These are phyloP conservation scores for Botrytis paeoniae DNA, from an alignment of 2,329 filamentous ascomycete species.

Conservation along the genomic window DNA sequence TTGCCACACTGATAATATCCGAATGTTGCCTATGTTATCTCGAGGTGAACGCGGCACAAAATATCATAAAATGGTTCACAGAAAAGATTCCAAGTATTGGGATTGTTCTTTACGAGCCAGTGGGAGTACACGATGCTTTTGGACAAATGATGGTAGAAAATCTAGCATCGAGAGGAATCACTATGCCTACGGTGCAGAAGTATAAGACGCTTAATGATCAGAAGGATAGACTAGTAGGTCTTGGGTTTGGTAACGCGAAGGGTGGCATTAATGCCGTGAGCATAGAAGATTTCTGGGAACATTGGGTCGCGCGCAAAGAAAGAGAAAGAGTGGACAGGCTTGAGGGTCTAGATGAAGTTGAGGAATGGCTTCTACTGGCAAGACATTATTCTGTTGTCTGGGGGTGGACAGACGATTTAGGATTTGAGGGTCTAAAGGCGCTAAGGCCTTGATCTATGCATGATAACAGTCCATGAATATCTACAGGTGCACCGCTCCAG, in stretches of 20 bases:
- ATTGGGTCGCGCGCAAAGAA: conserved; percentile 68
- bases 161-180: conserved; percentile 75
- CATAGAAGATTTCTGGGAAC: conserved; percentile 69
- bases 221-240: conserved; percentile 58
- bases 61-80: conserved; percentile 64
- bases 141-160: conserved; percentile 92
- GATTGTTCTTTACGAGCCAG: conserved; percentile 84
- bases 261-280: conserved; percentile 54
- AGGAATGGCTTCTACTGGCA: conserved; percentile 87
- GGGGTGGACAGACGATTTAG: conserved; percentile 59
- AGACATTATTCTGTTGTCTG: conserved; percentile 87
- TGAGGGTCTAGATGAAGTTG: conserved; percentile 90
- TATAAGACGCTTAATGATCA: conserved; percentile 71
- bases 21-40: conserved; percentile 97
- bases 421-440: conserved; percentile 13
- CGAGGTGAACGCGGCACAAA: conserved; percentile 58
- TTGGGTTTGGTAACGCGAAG: conserved; percentile 55
- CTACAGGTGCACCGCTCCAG: background rate
- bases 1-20: conserved; percentile 83
- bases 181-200: conserved; percentile 74
- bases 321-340: conserved; percentile 74
- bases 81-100: conserved; percentile 48
- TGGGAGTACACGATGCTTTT: conserved; percentile 79
- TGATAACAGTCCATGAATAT: background rate
- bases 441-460: background rate